These are phyloP conservation scores for Cardamine occulta DNA, from an alignment of 345 rosid species.

Conservation along the genomic window DNA sequence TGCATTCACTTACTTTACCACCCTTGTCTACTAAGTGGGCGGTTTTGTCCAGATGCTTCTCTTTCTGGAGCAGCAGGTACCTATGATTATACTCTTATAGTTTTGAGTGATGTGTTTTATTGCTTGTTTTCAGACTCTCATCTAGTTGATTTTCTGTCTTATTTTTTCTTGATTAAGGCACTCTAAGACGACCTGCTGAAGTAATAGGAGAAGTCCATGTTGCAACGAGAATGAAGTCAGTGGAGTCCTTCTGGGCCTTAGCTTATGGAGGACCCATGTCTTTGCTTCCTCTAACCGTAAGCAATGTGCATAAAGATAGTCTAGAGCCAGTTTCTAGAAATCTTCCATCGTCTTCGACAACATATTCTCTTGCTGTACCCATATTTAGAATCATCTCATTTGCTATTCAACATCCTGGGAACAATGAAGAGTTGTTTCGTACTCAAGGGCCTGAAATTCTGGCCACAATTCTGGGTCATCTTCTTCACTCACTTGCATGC, in stretches of 20 bases:
- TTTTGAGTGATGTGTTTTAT: no score
- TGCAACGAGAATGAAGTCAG: constrained; percentile 80
- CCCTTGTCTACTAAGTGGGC: constrained; percentile 82
- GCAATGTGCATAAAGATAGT: constrained; percentile 64
- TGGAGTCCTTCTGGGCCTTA: constrained; percentile 92
- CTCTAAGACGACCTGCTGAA: constrained; percentile 85
- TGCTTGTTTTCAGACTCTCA: no score
- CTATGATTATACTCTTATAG: constrained; percentile 11
- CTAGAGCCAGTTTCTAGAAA: constrained; percentile 64
- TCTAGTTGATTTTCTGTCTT: no score
- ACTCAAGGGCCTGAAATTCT: constrained; percentile 82
- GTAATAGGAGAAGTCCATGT: constrained; percentile 98
- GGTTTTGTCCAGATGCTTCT: constrained; percentile 97
- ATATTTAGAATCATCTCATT: constrained; percentile 76
- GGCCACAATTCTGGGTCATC: constrained; percentile 72
- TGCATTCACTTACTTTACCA: constrained; percentile 85
- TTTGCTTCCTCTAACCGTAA: constrained; percentile 82
- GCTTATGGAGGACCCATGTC: constrained; percentile 97
- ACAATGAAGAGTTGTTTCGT: constrained; percentile 79
- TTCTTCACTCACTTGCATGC: constrained; percentile 72
- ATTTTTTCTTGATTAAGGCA: constrained; percentile 55
- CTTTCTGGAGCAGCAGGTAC: constrained; percentile 89
- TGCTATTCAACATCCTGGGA: constrained; percentile 81
- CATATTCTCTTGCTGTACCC: constrained; percentile 82
- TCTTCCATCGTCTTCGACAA: constrained; percentile 55